Evolutionary conservation across 192 early-diverging fungal genomes (phyloP), one percentile per base, ranked within the genome.

Genomic region (Mortierella claussenii): DNA sequence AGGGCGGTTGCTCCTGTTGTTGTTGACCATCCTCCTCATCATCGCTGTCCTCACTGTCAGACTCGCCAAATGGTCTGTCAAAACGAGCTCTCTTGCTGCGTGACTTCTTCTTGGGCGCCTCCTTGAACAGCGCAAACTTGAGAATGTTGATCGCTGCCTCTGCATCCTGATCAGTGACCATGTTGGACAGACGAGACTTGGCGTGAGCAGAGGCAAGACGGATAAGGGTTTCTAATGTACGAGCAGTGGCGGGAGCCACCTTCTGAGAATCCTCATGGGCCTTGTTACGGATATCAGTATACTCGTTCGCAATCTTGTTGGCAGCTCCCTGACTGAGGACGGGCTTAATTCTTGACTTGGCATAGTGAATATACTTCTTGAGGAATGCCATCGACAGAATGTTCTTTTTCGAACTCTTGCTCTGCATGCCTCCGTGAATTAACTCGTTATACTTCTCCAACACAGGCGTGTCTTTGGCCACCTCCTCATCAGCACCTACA

Each of bases 211-310:
- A 96, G 1, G 96, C 89, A 57, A 99, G 80, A 82, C 97, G 94
- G 71, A 99, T 97, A 37, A 99, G 84, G 3, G 97, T 98, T 80
- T 99, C 97, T 20, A 99, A 84, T 18, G 97, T 97, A 88, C 97
- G 94, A n/a, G 96, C 90, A 12, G 97, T 99, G 60, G 98, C 88
- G n/a, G 97, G 97, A 32, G 95, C 86, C 1, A 93, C 86, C 64
- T 90, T 90, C 24, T 89, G 82, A 10, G 88, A 87, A 20, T 90
- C 84, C 15, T 89, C 82, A 57, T 90, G 87, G 18, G 89, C 87
- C 59, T 92, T 86, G 40, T 92, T 91, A 59, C 97, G 83, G 58
- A 99, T 85, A 42, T 93, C 89, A 8, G 92, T 88, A 68, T 97
- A 99, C 28, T 87, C 86, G 24, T 88, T 83, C 4, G 89, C 85